A percentile compares a stretch with the other conserved stretches of the same genome.
Conservation (phyloP, 2,329 filamentous ascomycete genomes). For the Botrytis paeoniae region DNA sequence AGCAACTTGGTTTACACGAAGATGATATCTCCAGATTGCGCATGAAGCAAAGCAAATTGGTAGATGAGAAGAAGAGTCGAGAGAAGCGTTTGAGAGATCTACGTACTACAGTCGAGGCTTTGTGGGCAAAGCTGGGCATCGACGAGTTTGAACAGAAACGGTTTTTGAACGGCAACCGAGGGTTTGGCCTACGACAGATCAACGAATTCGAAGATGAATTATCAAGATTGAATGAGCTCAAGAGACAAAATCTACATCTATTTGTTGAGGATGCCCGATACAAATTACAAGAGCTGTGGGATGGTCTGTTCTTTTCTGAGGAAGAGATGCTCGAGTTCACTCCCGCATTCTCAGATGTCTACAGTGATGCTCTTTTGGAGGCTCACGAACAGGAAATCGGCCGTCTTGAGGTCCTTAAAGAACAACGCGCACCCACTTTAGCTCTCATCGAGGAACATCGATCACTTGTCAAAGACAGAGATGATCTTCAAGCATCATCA, state of each 20-base stretch:
- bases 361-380: constrained; percentile 90
- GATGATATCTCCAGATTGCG: constrained; percentile 75
- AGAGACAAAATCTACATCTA: constrained; percentile 89
- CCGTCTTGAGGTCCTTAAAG: constrained; percentile 74
- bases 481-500: constrained; percentile 84
- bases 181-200: constrained; percentile 85
- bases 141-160: constrained; percentile 78
- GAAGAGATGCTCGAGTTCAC: constrained; percentile 99
- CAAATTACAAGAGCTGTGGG: constrained; percentile 93
- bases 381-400: constrained; percentile 90
- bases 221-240: constrained; percentile 80
- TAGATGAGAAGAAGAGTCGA: constrained; percentile 83
- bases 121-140: constrained; percentile 86
- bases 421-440: constrained; percentile 83
- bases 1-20: constrained; percentile 89
- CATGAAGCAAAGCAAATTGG: constrained; percentile 73
- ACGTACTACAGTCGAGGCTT: constrained; percentile 69
- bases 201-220: constrained; percentile 96
- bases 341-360: constrained; percentile 94
- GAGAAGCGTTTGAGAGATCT: constrained; percentile 75
- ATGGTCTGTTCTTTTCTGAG: constrained; percentile 88
- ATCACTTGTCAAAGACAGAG: constrained; percentile 76
- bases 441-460: constrained; percentile 80
- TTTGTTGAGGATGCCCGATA: constrained; percentile 94
- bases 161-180: constrained; percentile 84